These are phyloP conservation scores for Strobilomyces confusus DNA, from an alignment of 768 basidiomycete genomes.

Conservation along the genomic window DNA sequence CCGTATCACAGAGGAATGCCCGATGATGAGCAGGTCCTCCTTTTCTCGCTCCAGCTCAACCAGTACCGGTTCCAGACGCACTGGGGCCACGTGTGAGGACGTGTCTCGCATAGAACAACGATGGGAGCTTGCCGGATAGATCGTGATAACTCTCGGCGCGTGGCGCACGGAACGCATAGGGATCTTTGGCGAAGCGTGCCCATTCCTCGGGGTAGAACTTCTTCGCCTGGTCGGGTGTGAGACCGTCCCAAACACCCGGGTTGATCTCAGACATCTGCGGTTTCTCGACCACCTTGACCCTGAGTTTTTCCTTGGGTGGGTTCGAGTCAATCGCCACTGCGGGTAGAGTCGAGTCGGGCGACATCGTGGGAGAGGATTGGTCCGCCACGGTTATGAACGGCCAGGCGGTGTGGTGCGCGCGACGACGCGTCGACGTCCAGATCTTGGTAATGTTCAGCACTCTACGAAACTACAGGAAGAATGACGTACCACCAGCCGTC, in stretches of 20 bases:
- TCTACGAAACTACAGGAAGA: neutral
- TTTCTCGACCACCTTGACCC: conserved; percentile 89
- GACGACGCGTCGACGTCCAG: conserved; percentile 93
- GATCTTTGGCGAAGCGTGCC: conserved; percentile 88
- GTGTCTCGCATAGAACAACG: neutral
- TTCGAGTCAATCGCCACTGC: neutral
- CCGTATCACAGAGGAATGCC: conserved; percentile 95
- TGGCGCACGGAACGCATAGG: conserved; percentile 88
- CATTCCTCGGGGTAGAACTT: conserved; percentile 92
- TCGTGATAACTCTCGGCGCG: conserved; percentile 98
- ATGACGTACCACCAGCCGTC: conserved; percentile 59
- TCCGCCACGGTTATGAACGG: conserved; percentile 75
- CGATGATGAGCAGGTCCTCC: conserved; percentile 94
- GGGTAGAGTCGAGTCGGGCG: conserved; percentile 5
- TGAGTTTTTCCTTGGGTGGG: conserved; percentile 26
- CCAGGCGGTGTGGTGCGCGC: conserved; percentile 95
- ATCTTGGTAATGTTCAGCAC: conserved; percentile 48
- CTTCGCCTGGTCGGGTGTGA: conserved; percentile 85
- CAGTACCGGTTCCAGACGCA: conserved; percentile 88
- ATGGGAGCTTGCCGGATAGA: conserved; percentile 56
- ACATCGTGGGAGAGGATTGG: conserved; percentile 8
- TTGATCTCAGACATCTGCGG: conserved; percentile 98
- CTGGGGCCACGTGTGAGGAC: conserved; percentile 36
- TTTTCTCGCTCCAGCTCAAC: conserved; percentile 93
- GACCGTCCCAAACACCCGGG: conserved; percentile 95